Conservation (phyloP, 805 yeast species). For the Torulaspora franciscae region DNA sequence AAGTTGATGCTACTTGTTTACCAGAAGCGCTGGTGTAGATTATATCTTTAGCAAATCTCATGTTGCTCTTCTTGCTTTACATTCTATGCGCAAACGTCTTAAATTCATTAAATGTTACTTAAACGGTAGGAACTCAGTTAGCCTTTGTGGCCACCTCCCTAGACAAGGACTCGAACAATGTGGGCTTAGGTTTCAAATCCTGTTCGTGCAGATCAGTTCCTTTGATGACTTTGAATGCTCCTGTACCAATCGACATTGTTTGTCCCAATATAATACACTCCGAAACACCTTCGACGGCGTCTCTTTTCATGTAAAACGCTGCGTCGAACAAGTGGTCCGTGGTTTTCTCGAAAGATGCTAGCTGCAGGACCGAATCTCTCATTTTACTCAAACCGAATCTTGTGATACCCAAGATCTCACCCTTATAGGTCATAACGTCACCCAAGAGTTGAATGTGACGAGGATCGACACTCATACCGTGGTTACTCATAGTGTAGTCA, state of each 20-base stretch:
- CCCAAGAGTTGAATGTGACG: slow-evolving; percentile 97
- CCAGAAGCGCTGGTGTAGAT: too few species aligned
- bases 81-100: neutral
- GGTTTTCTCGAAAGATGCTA: slow-evolving; percentile 96
- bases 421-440: slow-evolving; percentile 98
- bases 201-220: slow-evolving; percentile 44
- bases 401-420: slow-evolving; percentile 96
- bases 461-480: slow-evolving; percentile 99
- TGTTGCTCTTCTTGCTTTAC: neutral
- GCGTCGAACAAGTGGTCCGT: slow-evolving; percentile 98
- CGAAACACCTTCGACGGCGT: slow-evolving; percentile 93
- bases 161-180: slow-evolving; percentile 44
- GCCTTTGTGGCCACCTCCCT: slow-evolving; percentile 15
- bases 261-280: slow-evolving; percentile 97
- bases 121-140: neutral
- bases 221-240: slow-evolving; percentile 82
- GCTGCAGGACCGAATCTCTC: slow-evolving; percentile 95
- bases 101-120: neutral
- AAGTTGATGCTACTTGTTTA: neutral
- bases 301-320: slow-evolving; percentile 95
- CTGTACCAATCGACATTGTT: slow-evolving; percentile 96
- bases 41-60: neutral
- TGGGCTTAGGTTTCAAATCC: slow-evolving; percentile 43
- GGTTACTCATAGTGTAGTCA: slow-evolving; percentile 96
- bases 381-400: slow-evolving; percentile 96